These are phyloP conservation scores for Rhizophagus sp. DNA, from an alignment of 192 early-diverging fungal genomes.

Conservation along the genomic window DNA sequence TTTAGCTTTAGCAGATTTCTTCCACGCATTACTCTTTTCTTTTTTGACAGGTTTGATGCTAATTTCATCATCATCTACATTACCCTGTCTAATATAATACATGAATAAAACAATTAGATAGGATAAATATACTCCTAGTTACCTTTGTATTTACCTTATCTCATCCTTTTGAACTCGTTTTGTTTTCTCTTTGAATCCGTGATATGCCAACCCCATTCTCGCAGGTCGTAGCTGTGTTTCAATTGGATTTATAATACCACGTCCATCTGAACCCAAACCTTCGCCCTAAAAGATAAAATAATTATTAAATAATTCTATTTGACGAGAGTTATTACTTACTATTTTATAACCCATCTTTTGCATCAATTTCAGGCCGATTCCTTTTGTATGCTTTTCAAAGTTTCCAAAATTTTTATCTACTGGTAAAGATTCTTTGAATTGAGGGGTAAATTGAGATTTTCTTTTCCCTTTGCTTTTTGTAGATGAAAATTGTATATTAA, in stretches of 20 bases:
- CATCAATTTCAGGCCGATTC: conserved; percentile 82
- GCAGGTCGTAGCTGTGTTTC: conserved; percentile 82
- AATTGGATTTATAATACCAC: conserved; percentile 89
- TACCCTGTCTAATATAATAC: conserved; percentile 27
- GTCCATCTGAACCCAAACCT: conserved; percentile 85
- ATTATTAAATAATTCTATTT: background rate
- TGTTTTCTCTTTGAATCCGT: conserved; percentile 78
- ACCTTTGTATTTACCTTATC: conserved; percentile 34
- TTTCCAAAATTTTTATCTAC: conserved; percentile 14
- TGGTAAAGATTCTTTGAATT: background rate
- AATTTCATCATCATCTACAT: conserved; percentile 29
- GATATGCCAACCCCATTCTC: conserved; percentile 81
- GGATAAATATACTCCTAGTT: background rate
- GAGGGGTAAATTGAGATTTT: background rate
- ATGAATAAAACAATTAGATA: background rate
- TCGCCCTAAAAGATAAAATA: conserved; percentile 53
- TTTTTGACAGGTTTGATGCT: conserved; percentile 30
- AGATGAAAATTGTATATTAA: too few species aligned
- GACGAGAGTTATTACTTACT: background rate
- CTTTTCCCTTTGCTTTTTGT: too few species aligned
- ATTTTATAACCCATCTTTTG: conserved; percentile 87
- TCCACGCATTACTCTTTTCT: conserved; percentile 50
- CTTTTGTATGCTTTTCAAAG: conserved; percentile 36
- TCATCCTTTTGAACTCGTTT: conserved; percentile 59
- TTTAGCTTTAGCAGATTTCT: conserved; percentile 39